These are phyloP conservation scores for Didymella glomerata DNA, from an alignment of 2,329 filamentous ascomycete genomes.

Conservation along the genomic window DNA sequence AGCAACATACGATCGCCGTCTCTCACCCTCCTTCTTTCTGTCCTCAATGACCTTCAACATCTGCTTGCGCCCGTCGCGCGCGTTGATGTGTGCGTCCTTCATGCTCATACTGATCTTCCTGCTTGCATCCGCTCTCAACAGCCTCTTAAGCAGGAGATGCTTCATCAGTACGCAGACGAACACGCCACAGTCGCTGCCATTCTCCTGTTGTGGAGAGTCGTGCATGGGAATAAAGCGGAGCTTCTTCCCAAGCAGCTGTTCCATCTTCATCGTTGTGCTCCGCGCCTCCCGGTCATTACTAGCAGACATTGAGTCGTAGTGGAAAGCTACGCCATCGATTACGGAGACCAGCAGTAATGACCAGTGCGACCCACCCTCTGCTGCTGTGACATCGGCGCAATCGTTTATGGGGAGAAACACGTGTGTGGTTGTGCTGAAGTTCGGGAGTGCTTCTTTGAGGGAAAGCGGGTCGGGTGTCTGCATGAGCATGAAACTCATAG, in stretches of 20 bases:
- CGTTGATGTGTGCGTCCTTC: constrained; percentile 83
- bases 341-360: constrained; percentile 88
- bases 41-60: constrained; percentile 90
- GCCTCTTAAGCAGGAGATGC: constrained; percentile 83
- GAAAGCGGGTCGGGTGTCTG: constrained; percentile 68
- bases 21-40: constrained; percentile 85
- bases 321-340: constrained; percentile 90
- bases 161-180: constrained; percentile 97
- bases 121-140: constrained; percentile 79
- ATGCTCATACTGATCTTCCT: constrained; percentile 96
- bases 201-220: constrained; percentile 90
- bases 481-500: constrained; percentile 91
- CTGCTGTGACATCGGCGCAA: constrained; percentile 76
- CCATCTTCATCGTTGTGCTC: constrained; percentile 73
- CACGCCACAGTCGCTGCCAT: constrained; percentile 91
- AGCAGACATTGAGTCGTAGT: constrained; percentile 88
- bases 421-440: constrained; percentile 83
- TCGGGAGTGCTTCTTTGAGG: constrained; percentile 74
- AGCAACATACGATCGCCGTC: constrained; percentile 75
- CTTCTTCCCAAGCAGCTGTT: constrained; percentile 69
- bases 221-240: constrained; percentile 81
- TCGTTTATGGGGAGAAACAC: constrained; percentile 97
- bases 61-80: constrained; percentile 80
- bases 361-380: constrained; percentile 96
- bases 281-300: constrained; percentile 79